These are phyloP conservation scores for Apiospora saccharicola DNA, from an alignment of 2,329 filamentous ascomycete genomes.

Conservation along the genomic window DNA sequence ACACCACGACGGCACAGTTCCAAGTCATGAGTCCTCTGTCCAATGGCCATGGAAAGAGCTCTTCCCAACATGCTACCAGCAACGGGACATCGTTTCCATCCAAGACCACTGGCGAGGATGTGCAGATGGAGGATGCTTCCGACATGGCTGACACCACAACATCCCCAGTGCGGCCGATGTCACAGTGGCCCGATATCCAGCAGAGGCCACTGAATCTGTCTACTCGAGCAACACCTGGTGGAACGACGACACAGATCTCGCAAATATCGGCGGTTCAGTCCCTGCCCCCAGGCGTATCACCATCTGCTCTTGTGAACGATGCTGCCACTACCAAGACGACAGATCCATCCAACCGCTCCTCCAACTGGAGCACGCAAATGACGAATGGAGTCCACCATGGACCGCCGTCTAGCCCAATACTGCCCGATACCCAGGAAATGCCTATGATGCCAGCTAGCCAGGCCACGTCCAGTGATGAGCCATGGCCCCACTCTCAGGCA, in stretches of 20 bases:
- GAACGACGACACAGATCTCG: conserved; percentile 64
- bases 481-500: conserved; percentile 66
- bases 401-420: conserved; percentile 42
- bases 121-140: conserved; percentile 66
- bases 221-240: conserved; percentile 49
- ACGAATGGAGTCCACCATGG: conserved; percentile 70
- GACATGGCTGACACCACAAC: conserved; percentile 53
- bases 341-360: conserved; percentile 69
- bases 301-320: conserved; percentile 74
- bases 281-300: conserved; percentile 64
- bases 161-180: conserved; percentile 58
- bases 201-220: conserved; percentile 44
- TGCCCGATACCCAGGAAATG: conserved; percentile 63
- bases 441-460: conserved; percentile 47
- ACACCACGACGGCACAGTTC: conserved; percentile 59
- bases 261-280: conserved; percentile 68
- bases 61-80: conserved; percentile 50
- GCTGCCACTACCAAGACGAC: conserved; percentile 94
- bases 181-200: conserved; percentile 47
- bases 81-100: conserved; percentile 64
- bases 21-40: conserved; percentile 65
- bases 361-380: conserved; percentile 73
- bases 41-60: conserved; percentile 60
- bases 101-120: conserved; percentile 60
- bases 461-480: conserved; percentile 58